A percentile compares a stretch with the other conserved stretches of the same genome.
Evolutionary conservation across 1,284 basidiomycete genomes (phyloP).

Genomic region (Uromyces viciae-fabae): DNA sequence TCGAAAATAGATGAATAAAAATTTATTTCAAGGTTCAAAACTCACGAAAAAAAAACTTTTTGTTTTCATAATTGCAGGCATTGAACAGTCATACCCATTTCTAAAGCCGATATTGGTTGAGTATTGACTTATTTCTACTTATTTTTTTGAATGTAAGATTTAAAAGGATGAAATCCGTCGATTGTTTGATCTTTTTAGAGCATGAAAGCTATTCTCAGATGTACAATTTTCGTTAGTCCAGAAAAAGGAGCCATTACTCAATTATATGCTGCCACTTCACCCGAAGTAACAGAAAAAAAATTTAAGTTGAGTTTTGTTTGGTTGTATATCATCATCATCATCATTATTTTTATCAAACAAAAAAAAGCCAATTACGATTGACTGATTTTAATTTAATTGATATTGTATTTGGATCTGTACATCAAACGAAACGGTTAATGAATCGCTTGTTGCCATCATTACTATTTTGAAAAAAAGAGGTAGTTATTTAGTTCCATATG

Average conservation of each 20-base stretch:
- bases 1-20: too few species aligned
- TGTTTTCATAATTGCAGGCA: not conserved
- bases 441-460: not conserved
- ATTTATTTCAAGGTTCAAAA: not conserved
- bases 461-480: not conserved
- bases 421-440: too few species aligned
- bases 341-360: not conserved
- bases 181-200: not conserved
- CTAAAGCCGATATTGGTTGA: conserved; percentile 7
- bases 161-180: not conserved
- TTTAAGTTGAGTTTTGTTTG: conserved; percentile 29
- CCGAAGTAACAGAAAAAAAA: conserved; percentile 6
- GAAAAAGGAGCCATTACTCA: conserved; percentile 30
- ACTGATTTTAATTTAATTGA: not conserved
- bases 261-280: conserved; percentile 31
- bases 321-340: too few species aligned
- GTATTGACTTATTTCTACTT: not conserved
- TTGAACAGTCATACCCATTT: not conserved
- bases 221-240: conserved; percentile 1
- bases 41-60: not conserved
- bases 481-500: conserved; percentile 33
- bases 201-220: not conserved
- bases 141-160: not conserved
- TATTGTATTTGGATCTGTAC: not conserved
- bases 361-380: not conserved